phyloP scores from a whole-genome alignment of 2,329 filamentous ascomycete genomes.

The Aspergillus uvarum region DNA sequence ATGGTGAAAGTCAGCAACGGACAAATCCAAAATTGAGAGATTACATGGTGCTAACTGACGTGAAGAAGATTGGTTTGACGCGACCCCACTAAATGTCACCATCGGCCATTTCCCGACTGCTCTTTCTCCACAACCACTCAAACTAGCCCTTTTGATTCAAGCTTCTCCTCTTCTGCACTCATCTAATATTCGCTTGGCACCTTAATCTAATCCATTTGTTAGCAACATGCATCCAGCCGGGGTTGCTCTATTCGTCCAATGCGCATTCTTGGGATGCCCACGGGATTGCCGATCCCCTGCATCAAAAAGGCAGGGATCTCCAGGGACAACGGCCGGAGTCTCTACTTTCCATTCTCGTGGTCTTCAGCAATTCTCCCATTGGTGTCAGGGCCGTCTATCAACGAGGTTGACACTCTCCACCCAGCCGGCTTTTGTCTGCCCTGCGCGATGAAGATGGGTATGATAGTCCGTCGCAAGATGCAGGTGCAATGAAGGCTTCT shows the following conservation, averaged over 20 bases:
- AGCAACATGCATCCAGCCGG: background rate
- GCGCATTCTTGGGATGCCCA: background rate
- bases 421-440: background rate
- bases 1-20: background rate
- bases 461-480: background rate
- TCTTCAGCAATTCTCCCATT: background rate
- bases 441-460: background rate
- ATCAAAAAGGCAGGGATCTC: background rate
- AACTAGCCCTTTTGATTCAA: background rate
- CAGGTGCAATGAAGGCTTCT: background rate
- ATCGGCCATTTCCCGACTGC: background rate
- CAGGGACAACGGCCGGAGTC: background rate
- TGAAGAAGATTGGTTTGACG: background rate
- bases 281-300: background rate
- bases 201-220: background rate
- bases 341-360: background rate
- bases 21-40: background rate
- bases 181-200: background rate
- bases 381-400: background rate
- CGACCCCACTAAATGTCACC: background rate
- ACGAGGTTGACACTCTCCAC: background rate
- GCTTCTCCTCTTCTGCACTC: background rate
- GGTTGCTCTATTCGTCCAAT: background rate
- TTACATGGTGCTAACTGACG: background rate
- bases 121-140: background rate